These are phyloP conservation scores for Fistulinella prunicolor DNA, from an alignment of 768 basidiomycete species.

Conservation along the genomic window DNA sequence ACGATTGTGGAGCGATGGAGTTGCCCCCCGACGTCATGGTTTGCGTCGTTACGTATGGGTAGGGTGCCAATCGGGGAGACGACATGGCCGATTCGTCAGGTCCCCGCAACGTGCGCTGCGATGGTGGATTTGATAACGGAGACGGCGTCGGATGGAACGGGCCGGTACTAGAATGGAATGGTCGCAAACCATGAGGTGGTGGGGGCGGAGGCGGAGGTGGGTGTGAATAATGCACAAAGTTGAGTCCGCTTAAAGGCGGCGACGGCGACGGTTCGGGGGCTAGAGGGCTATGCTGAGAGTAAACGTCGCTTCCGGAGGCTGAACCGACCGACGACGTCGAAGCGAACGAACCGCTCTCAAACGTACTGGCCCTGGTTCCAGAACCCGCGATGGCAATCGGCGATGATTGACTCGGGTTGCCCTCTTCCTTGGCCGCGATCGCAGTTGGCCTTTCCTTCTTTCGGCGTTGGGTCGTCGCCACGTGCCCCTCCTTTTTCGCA, in stretches of 20 bases:
- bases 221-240: constrained; percentile 57
- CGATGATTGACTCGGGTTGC: constrained; percentile 22
- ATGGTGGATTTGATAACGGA: constrained; percentile 26
- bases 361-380: constrained; percentile 43
- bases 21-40: constrained; percentile 33
- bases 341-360: constrained; percentile 47
- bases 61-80: constrained; percentile 36
- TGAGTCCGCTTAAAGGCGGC: constrained; percentile 54
- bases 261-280: constrained; percentile 56
- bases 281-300: constrained; percentile 44
- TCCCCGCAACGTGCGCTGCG: constrained; percentile 37
- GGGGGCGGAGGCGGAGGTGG: constrained; percentile 35
- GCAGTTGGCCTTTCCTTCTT: constrained; percentile 54
- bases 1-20: constrained; percentile 31
- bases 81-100: constrained; percentile 36
- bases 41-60: constrained; percentile 38
- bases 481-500: constrained; percentile 81
- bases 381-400: constrained; percentile 46
- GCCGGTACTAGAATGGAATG: constrained; percentile 18
- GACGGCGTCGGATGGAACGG: constrained; percentile 46
- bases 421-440: constrained; percentile 28
- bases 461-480: constrained; percentile 48
- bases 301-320: constrained; percentile 56
- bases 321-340: constrained; percentile 51
- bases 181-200: constrained; percentile 33